Evolutionary conservation across 1,139 yeast genomes (phyloP).

Genomic region (Meyerozyma smithsonii): DNA sequence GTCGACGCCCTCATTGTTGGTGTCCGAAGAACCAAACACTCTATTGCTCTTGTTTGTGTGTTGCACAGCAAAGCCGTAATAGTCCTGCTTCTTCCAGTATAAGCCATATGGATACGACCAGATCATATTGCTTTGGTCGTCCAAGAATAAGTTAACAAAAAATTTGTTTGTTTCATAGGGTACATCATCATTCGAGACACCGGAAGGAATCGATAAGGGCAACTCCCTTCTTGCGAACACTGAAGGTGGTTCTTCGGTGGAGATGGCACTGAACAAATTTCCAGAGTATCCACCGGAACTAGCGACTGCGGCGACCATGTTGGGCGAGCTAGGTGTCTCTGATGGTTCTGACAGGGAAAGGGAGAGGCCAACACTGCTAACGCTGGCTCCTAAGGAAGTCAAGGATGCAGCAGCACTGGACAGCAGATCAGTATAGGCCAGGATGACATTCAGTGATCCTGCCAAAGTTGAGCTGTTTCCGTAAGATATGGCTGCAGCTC

Average conservation of each 20-base stretch:
- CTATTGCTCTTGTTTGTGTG: conserved; percentile 4
- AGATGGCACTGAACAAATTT: conserved; percentile 47
- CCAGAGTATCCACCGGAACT: conserved; percentile 16
- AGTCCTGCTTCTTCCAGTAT: conserved; percentile 41
- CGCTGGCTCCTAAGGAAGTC: neutral
- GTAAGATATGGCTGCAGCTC: neutral
- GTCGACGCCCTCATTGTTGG: conserved; percentile 15
- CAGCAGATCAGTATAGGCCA: neutral
- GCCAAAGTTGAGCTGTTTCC: neutral
- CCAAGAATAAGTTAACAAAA: conserved; percentile 73
- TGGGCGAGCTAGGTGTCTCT: conserved; percentile 2
- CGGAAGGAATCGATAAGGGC: conserved; percentile 47
- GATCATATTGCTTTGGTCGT: conserved; percentile 53
- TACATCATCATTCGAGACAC: conserved; percentile 38
- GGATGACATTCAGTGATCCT: neutral
- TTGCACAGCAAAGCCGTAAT: conserved; percentile 18
- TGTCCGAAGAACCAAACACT: conserved; percentile 6
- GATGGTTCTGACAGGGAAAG: neutral
- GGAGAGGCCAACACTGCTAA: too few species aligned
- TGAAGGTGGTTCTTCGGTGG: conserved; percentile 43
- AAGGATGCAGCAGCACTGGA: neutral
- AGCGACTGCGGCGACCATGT: conserved; percentile 11
- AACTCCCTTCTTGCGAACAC: conserved; percentile 45
- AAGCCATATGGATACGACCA: conserved; percentile 85
- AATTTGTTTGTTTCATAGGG: conserved; percentile 82